These are phyloP conservation scores for Penicillium griseofulvum DNA, from an alignment of 2,329 filamentous ascomycete species.

Conservation along the genomic window DNA sequence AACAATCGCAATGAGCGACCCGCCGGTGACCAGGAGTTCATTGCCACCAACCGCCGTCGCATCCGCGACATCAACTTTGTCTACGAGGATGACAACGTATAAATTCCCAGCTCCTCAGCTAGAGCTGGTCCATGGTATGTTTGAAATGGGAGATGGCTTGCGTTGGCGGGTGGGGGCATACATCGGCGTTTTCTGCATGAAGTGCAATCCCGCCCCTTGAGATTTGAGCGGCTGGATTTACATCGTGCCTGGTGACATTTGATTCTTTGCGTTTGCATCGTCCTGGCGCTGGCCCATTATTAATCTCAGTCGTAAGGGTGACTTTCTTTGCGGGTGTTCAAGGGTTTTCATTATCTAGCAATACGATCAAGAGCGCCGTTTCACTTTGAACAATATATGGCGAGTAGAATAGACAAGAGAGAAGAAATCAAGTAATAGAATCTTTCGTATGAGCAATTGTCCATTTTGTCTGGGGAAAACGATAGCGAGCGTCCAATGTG, in stretches of 20 bases:
- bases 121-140: background rate
- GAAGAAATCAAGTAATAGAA: background rate
- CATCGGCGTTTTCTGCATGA: slow-evolving; percentile 1
- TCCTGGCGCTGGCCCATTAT: slow-evolving; percentile 5
- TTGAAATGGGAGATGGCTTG: background rate
- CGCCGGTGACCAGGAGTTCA: slow-evolving; percentile 85
- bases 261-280: slow-evolving; percentile 7
- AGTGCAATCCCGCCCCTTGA: background rate
- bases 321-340: slow-evolving; percentile 4
- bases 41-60: slow-evolving; percentile 71
- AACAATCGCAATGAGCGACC: slow-evolving; percentile 90
- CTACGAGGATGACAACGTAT: slow-evolving; percentile 86
- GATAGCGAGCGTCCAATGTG: background rate
- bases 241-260: background rate
- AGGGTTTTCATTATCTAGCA: background rate
- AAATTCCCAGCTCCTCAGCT: background rate
- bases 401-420: background rate
- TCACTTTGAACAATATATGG: background rate
- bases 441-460: background rate
- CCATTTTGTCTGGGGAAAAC: background rate
- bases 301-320: background rate
- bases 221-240: background rate
- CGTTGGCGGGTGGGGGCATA: background rate
- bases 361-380: background rate
- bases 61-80: slow-evolving; percentile 89